Percentiles rank a stretch among this genome's conserved stretches.
Conservation (phyloP, 2,329 filamentous ascomycete genomes). For the Xylaria sp. region DNA sequence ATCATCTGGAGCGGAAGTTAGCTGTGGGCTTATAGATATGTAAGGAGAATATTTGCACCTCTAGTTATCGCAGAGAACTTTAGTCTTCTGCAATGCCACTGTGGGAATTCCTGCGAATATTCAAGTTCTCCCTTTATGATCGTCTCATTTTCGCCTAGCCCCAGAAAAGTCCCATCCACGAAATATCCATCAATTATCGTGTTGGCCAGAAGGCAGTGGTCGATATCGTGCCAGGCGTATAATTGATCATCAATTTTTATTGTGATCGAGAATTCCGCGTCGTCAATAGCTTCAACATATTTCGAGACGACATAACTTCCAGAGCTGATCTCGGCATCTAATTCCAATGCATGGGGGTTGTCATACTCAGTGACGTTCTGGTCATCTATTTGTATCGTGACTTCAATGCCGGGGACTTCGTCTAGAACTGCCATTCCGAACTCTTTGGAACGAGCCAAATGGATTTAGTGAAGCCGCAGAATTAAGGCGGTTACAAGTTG, state of each 20-base stretch:
- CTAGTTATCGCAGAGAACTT: constrained; percentile 46
- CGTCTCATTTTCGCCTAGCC: too few species aligned
- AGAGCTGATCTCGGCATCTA: neutral
- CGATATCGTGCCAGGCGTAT: constrained; percentile 4
- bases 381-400: constrained; percentile 15
- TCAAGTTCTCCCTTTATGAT: too few species aligned
- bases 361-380: constrained; percentile 2
- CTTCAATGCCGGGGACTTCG: constrained; percentile 22
- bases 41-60: constrained; percentile 35
- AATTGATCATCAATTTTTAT: neutral
- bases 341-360: neutral
- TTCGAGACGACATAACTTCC: constrained; percentile 1
- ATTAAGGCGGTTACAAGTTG: too few species aligned
- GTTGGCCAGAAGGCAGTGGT: neutral
- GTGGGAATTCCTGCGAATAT: constrained; percentile 1
- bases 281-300: constrained; percentile 24
- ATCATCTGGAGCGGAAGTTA: constrained; percentile 37
- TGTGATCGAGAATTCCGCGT: constrained; percentile 11
- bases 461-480: neutral
- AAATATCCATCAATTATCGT: neutral
- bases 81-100: constrained; percentile 37
- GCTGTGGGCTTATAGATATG: too few species aligned
- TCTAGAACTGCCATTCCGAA: constrained; percentile 15
- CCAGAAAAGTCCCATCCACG: neutral
- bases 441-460: neutral